Conservation (phyloP, 108 stramenopile genomes). For the Cylindrotheca closterium region DNA sequence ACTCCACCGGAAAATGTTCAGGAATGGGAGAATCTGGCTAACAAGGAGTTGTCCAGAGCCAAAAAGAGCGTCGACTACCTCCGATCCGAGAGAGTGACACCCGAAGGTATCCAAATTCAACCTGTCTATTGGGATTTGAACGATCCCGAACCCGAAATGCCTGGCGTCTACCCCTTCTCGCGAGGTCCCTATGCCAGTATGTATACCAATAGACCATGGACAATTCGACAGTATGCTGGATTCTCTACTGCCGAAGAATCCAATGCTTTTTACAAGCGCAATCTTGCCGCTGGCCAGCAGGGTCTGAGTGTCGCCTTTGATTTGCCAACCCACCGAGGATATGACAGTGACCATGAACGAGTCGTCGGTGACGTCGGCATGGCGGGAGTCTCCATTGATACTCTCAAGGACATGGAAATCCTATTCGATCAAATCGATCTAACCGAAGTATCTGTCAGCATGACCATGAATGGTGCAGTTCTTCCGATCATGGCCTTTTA, state of each 20-base stretch:
- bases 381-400: slow-evolving; percentile 98
- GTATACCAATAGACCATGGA: slow-evolving; percentile 91
- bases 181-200: slow-evolving; percentile 99
- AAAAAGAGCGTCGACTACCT: slow-evolving; percentile 57
- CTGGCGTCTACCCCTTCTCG: slow-evolving; percentile 93
- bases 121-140: slow-evolving; percentile 91
- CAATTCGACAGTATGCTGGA: slow-evolving; percentile 93
- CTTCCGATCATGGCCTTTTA: slow-evolving; percentile 95
- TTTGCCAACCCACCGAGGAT: slow-evolving; percentile 97
- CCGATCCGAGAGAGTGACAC: slow-evolving; percentile 62
- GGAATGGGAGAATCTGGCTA: slow-evolving; percentile 67
- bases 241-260: slow-evolving; percentile 97
- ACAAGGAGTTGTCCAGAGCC: slow-evolving; percentile 63
- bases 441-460: slow-evolving; percentile 91
- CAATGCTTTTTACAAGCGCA: slow-evolving; percentile 89
- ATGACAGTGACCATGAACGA: slow-evolving; percentile 95
- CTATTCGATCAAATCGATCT: slow-evolving; percentile 96
- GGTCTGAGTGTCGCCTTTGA: slow-evolving; percentile 96
- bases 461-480: slow-evolving; percentile 99
- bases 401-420: slow-evolving; percentile 95
- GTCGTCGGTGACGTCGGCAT: slow-evolving; percentile 98
- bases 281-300: slow-evolving; percentile 95
- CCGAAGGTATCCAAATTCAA: slow-evolving; percentile 90
- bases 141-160: slow-evolving; percentile 65
- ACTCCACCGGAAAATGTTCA: slow-evolving; percentile 32